Evolutionary conservation across 306 rosid genomes (phyloP).

Genomic region (Medicago lupulina): DNA sequence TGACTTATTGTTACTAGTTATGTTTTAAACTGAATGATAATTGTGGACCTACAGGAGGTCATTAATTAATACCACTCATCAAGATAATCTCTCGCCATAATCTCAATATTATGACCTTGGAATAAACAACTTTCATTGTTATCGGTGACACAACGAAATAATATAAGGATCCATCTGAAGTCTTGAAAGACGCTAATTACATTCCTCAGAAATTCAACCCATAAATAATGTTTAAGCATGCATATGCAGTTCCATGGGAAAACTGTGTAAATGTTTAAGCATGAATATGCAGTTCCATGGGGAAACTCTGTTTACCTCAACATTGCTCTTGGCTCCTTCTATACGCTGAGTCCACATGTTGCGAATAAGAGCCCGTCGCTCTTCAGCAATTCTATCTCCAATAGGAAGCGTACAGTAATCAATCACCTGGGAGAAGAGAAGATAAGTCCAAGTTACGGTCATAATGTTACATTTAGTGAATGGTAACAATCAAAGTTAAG

Average conservation of each 20-base stretch:
- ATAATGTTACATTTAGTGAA: conserved; percentile 12
- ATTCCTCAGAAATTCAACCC: conserved; percentile 36
- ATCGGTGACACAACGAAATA: conserved; percentile 13
- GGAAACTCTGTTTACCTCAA: conserved; percentile 66
- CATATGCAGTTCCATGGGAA: conserved; percentile 7
- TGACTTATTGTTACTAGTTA: not conserved
- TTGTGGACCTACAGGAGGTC: not conserved
- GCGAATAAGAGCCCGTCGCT: conserved; percentile 89
- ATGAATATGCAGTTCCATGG: conserved; percentile 8
- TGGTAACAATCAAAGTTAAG: not conserved
- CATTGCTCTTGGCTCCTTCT: conserved; percentile 91
- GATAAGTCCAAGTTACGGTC: conserved; percentile 22
- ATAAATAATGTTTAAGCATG: conserved; percentile 21
- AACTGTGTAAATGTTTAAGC: conserved; percentile 24
- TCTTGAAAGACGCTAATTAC: conserved; percentile 4
- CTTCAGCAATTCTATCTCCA: conserved; percentile 79
- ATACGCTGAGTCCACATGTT: conserved; percentile 99
- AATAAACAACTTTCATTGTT: conserved; percentile 15
- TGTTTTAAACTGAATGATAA: conserved; percentile 2
- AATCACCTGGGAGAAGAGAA: conserved; percentile 68
- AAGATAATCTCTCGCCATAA: conserved; percentile 7
- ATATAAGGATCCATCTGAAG: conserved; percentile 27
- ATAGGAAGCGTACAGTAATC: conserved; percentile 91
- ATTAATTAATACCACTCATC: conserved; percentile 1
- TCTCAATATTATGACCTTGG: not conserved